These are phyloP conservation scores for Ochetophila trinervis DNA, from an alignment of 306 rosid genomes.

Conservation along the genomic window DNA sequence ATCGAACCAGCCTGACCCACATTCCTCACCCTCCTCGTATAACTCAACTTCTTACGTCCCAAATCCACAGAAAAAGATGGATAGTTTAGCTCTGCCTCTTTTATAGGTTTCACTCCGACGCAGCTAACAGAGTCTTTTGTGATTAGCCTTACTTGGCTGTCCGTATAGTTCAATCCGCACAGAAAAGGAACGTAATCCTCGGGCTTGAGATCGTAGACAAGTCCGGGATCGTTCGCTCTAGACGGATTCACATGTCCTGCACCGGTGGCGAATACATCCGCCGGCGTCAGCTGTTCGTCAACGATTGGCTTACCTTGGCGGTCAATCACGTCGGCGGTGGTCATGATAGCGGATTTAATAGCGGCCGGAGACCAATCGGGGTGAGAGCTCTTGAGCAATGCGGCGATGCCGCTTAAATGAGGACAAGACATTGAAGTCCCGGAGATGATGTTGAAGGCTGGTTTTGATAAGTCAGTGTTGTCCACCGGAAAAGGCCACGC, in stretches of 20 bases:
- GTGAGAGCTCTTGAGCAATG: constrained; percentile 49
- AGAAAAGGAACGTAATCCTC: constrained; percentile 46
- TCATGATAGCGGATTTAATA: constrained; percentile 38
- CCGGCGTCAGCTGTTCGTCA: too few relatives aligned
- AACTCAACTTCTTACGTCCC: constrained; percentile 23
- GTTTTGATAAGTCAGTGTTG: not conserved
- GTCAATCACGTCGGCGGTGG: too few relatives aligned
- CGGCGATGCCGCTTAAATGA: constrained; percentile 49
- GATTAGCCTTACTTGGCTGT: constrained; percentile 27
- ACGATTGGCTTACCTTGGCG: too few relatives aligned
- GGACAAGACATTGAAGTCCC: constrained; percentile 65
- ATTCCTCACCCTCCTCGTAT: constrained; percentile 41
- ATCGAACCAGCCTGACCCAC: constrained; percentile 30
- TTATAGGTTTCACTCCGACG: constrained; percentile 17
- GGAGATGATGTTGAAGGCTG: constrained; percentile 25
- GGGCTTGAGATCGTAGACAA: constrained; percentile 42
- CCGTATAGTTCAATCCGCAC: constrained; percentile 47
- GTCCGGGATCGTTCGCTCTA: constrained; percentile 50
- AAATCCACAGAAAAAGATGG: constrained; percentile 40
- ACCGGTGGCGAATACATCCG: constrained; percentile 40
- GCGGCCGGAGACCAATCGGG: constrained; percentile 62
- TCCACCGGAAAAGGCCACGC: too few relatives aligned
- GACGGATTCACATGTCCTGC: constrained; percentile 53
- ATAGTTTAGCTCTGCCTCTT: constrained; percentile 42
- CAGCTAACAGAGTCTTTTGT: constrained; percentile 26